Evolutionary conservation across 2,329 filamentous ascomycete species (phyloP).

Genomic region (Dendrostoma leiphaemia): DNA sequence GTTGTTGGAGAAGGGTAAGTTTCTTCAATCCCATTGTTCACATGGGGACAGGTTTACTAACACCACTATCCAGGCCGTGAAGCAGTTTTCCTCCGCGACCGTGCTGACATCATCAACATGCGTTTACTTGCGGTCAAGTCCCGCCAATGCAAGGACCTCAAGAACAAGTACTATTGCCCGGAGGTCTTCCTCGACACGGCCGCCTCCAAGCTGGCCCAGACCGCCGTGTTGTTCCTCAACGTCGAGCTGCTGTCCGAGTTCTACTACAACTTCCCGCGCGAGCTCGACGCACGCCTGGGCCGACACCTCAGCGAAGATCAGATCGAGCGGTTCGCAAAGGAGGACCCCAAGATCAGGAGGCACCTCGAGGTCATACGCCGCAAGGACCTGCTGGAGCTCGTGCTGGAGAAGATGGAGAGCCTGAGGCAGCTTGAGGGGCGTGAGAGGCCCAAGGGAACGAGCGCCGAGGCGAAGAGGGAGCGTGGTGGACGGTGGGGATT

Average conservation of each 20-base stretch:
- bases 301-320: slow-evolving; percentile 75
- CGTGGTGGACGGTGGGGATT: slow-evolving; percentile 17
- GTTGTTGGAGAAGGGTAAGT: slow-evolving; percentile 74
- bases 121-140: slow-evolving; percentile 84
- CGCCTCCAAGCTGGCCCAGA: slow-evolving; percentile 89
- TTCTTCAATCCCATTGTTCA: neutral
- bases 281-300: slow-evolving; percentile 83
- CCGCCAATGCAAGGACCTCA: slow-evolving; percentile 77
- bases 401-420: slow-evolving; percentile 93
- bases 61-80: slow-evolving; percentile 70
- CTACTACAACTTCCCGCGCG: slow-evolving; percentile 94
- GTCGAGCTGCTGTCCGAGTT: slow-evolving; percentile 96
- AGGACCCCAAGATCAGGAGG: slow-evolving; percentile 84
- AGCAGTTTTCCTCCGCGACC: slow-evolving; percentile 89
- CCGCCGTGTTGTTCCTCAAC: slow-evolving; percentile 94
- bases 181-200: slow-evolving; percentile 98
- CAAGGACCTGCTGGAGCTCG: slow-evolving; percentile 90
- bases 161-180: slow-evolving; percentile 95
- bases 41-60: too few relatives aligned
- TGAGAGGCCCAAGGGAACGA: slow-evolving; percentile 54
- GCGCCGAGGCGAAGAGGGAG: slow-evolving; percentile 28
- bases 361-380: slow-evolving; percentile 90
- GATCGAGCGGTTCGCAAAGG: slow-evolving; percentile 85
- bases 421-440: slow-evolving; percentile 78
- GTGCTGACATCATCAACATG: slow-evolving; percentile 87